phyloP scores from a whole-genome alignment of 352 stramenopile genomes.

The Lagenidium sp. region DNA sequence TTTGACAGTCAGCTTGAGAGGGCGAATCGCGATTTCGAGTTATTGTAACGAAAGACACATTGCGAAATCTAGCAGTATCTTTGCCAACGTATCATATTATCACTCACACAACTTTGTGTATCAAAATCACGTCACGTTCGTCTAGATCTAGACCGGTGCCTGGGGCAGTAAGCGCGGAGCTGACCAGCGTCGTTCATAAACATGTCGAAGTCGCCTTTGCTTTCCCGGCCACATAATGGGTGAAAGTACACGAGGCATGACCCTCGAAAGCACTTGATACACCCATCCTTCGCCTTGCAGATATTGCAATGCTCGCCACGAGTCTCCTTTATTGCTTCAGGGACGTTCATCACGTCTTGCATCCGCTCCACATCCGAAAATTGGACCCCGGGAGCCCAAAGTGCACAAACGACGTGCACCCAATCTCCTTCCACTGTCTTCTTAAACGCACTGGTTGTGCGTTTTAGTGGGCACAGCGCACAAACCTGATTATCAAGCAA shows the following conservation, averaged over 20 bases:
- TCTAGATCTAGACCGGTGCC: constrained; percentile 50
- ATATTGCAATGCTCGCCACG: constrained; percentile 45
- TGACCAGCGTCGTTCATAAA: constrained; percentile 86
- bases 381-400: constrained; percentile 80
- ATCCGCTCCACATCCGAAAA: constrained; percentile 82
- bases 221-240: constrained; percentile 77
- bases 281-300: constrained; percentile 58
- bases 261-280: constrained; percentile 79
- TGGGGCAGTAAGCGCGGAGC: constrained; percentile 72
- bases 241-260: constrained; percentile 70
- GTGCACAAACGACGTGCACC: constrained; percentile 81
- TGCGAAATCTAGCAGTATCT: too few relatives aligned
- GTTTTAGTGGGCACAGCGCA: constrained; percentile 68
- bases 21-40: constrained; percentile 55
- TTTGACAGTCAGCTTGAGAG: constrained; percentile 78
- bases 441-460: constrained; percentile 68
- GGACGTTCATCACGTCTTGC: constrained; percentile 70
- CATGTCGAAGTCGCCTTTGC: constrained; percentile 76
- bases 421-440: constrained; percentile 72
- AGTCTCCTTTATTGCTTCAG: constrained; percentile 56
- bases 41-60: constrained; percentile 24
- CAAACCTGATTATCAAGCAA: constrained; percentile 45
- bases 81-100: not conserved
- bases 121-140: too few relatives aligned
- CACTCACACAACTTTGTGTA: constrained; percentile 1